A percentile compares a stretch with the other conserved stretches of the same genome.
Conservation (phyloP, 208 protist species). For the Tetramitus jugosus region DNA sequence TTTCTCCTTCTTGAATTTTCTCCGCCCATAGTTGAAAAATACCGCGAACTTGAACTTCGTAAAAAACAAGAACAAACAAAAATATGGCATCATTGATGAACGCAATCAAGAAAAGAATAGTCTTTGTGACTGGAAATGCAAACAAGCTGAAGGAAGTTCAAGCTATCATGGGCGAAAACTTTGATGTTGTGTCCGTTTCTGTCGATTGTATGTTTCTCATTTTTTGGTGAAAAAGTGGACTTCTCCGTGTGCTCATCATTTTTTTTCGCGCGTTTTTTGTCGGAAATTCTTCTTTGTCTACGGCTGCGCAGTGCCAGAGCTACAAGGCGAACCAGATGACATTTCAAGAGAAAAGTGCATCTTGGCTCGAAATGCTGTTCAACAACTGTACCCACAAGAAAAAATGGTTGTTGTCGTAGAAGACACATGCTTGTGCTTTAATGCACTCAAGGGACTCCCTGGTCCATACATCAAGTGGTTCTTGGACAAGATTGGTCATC, state of each 20-base stretch:
- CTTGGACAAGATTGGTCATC: conserved; percentile 72
- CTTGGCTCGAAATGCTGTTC: conserved; percentile 58
- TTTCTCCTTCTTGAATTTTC: no score
- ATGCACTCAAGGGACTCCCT: conserved; percentile 83
- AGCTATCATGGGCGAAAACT: conserved; percentile 49
- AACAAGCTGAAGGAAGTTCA: conserved; percentile 92
- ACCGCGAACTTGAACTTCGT: no score
- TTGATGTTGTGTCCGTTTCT: conserved; percentile 51
- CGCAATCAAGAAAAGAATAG: conserved; percentile 27
- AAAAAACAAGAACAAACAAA: no score
- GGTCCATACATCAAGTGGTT: conserved; percentile 98
- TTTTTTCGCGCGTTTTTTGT: no score
- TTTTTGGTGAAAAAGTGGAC: neutral
- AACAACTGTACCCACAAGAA: neutral
- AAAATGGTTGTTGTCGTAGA: conserved; percentile 70
- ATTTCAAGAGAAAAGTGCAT: conserved; percentile 82
- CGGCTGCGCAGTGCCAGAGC: conserved; percentile 84
- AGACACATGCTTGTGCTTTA: conserved; percentile 94
- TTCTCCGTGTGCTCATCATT: no score
- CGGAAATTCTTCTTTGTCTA: no score
- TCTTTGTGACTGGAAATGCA: conserved; percentile 90
- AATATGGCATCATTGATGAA: neutral
- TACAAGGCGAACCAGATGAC: conserved; percentile 78
- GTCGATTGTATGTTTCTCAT: conserved; percentile 5
- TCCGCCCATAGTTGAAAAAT: no score